These are phyloP conservation scores for Carex scoparia DNA, from an alignment of 176 grass and related monocot genomes.

Conservation along the genomic window DNA sequence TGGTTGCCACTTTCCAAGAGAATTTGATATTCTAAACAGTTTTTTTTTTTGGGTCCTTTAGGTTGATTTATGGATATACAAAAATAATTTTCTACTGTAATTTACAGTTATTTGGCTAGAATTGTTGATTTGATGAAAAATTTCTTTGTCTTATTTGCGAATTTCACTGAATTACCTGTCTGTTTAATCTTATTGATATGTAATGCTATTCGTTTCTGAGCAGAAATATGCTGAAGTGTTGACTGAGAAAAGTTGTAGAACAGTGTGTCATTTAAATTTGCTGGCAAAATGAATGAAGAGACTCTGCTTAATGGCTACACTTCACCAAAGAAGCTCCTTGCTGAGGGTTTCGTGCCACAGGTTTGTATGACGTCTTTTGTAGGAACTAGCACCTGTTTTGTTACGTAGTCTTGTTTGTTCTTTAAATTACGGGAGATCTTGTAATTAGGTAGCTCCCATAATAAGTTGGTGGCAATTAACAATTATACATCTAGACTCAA, in stretches of 20 bases:
- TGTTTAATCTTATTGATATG: not conserved
- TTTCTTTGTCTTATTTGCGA: not conserved
- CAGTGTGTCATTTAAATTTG: constrained; percentile 16
- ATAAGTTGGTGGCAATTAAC: not conserved
- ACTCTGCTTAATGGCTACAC: constrained; percentile 46
- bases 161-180: not conserved
- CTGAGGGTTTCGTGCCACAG: constrained; percentile 43
- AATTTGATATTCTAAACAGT: not conserved
- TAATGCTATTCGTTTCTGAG: not conserved
- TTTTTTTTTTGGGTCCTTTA: not conserved
- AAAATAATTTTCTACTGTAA: not conserved
- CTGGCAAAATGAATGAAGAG: constrained; percentile 40
- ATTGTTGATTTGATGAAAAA: not conserved
- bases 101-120: not conserved
- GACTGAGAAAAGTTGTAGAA: constrained; percentile 1
- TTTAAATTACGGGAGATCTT: not conserved
- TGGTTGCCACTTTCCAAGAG: not conserved
- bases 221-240: not conserved
- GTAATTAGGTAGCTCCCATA: constrained; percentile 1
- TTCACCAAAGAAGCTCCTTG: constrained; percentile 43
- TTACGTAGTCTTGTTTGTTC: not conserved
- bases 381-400: not conserved
- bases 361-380: constrained; percentile 24
- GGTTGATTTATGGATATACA: not conserved
- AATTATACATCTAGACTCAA: not conserved